Evolutionary conservation across 495 filamentous ascomycete species (phyloP), one percentile per base, ranked within the genome.

Genomic region (Lophium mytilinum): DNA sequence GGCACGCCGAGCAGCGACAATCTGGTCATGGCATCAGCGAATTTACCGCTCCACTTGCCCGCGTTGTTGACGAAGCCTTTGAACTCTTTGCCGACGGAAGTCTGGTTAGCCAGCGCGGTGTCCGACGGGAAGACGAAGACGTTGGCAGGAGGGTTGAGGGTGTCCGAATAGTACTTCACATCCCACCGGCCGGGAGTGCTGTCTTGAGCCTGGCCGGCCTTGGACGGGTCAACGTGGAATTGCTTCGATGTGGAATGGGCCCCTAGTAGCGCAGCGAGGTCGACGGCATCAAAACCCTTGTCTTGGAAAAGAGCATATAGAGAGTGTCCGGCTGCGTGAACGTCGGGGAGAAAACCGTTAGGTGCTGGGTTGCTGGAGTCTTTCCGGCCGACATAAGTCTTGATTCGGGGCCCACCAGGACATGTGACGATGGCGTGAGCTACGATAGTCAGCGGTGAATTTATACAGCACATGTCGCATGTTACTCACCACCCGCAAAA

Each of bases 31-130:
- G 60, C 60, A 40, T 63, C 60, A 1, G 58, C 63, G 37, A 58
- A 65, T 39, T 65, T 62, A 39, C 63, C 59, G 35, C 45, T 62
- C 63, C 63, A 65, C 51, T 65, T 62, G 12, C 54, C 60, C 36
- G 56, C 66, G 61, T 71, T 64, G 40, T 68, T 60, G 33, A 70
- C 67, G 55, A 73, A 71, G 11, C 52, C 67, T 51, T 70, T 68
- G 40, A 72, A 70, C 24, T 67, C 69, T 15, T 58, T 67, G 24
- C 34, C 39, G 10, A 58, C 54, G 4, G 15, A 15, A 1, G 21
- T 9, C 36, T 58, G 53, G 14, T 52, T 35, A 17, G 63, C 21
- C 3, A 65, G 56, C 12, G 55, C 57, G 34, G 36, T 24, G 41
- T 65, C 63, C 4, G 59, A 62, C 9, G 54, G 55, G 14, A 65